Base-by-base conservation (phyloP, 345 rosid species). In the Hibiscus mutabilis region DNA sequence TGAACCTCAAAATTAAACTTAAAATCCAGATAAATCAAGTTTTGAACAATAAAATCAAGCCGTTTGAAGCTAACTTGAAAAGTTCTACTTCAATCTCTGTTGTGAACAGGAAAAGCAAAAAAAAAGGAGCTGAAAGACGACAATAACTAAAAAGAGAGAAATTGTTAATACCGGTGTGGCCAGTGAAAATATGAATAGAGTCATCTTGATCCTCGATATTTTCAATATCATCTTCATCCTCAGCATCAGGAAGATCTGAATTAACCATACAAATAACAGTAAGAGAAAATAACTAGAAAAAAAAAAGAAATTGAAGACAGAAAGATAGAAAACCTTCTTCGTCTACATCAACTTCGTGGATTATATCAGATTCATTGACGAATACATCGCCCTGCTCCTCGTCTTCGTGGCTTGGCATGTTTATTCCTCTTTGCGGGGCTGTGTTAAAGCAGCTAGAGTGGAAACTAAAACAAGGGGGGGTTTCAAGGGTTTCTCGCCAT, bases 131-230 rank as follows among this genome's bases (percentile, higher is more conserved):
- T 15, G 55, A 15, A 16, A 10, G 2, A 63, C 18, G 11, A 24
- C 11, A 21, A 19, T 55, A 55, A 55, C 5, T 0, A 55, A 55
- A 65, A 62, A 9, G 2, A 18, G 0, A 21, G 22, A 52, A 52
- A 52, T 2, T 25, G 56, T 73, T 76, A 55, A 55, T 55, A 91
- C 98, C 92, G 15, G 86, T 81, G 53, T 94, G 97, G 61, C 96
- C 98, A 0, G 97, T 88, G 82, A 94, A 94, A 52, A 85, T 87
- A 79, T 91, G 98, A 79, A 88, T 19, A 2, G 98, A 91, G 77
- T 91, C 98, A 81, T 93, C 98, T 44, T 77, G 73, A 60, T 86
- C 93, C 35, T 88, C 63, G 63, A 18, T 47, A 16, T 31, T 19
- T 33, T 53, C 64, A 24, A 18, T 47, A 60, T 73, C 62, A 33